phyloP scores from a whole-genome alignment of 1,284 basidiomycete genomes.

The Cryptococcus sp. region DNA sequence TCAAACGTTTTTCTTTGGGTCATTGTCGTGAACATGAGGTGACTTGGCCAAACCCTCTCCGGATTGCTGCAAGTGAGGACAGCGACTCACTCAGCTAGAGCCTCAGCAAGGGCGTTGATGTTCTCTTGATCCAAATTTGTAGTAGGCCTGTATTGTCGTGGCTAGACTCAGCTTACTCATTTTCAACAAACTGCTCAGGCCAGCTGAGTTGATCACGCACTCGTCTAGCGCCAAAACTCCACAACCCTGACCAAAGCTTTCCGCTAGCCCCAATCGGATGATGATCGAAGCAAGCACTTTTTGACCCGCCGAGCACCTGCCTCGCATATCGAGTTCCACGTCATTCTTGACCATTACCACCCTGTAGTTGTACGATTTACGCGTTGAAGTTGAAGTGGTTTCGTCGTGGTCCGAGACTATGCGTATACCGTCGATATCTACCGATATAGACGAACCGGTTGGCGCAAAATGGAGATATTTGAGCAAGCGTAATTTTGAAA shows the following conservation, averaged over 20 bases:
- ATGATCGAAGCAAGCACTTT: conserved; percentile 99
- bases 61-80: neutral
- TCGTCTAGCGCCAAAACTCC: conserved; percentile 97
- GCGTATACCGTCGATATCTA: conserved; percentile 96
- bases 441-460: neutral
- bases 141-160: conserved; percentile 62
- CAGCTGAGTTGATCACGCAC: conserved; percentile 17
- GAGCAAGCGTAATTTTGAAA: too few species aligned
- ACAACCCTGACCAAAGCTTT: conserved; percentile 96
- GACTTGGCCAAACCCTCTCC: too few species aligned
- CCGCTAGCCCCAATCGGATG: conserved; percentile 94
- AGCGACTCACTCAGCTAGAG: conserved; percentile 79
- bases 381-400: conserved; percentile 61
- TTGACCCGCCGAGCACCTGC: conserved; percentile 95
- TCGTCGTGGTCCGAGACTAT: conserved; percentile 94
- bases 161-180: neutral
- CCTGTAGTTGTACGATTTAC: conserved; percentile 97
- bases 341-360: conserved; percentile 99
- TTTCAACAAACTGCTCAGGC: too few species aligned
- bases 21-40: too few species aligned
- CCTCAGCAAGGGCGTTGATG: conserved; percentile 87
- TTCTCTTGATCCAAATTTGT: conserved; percentile 97
- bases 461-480: neutral
- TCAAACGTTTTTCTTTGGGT: neutral
- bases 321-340: conserved; percentile 99